phyloP scores from a whole-genome alignment of 257 asterid genomes.

The Mitragyna speciosa region DNA sequence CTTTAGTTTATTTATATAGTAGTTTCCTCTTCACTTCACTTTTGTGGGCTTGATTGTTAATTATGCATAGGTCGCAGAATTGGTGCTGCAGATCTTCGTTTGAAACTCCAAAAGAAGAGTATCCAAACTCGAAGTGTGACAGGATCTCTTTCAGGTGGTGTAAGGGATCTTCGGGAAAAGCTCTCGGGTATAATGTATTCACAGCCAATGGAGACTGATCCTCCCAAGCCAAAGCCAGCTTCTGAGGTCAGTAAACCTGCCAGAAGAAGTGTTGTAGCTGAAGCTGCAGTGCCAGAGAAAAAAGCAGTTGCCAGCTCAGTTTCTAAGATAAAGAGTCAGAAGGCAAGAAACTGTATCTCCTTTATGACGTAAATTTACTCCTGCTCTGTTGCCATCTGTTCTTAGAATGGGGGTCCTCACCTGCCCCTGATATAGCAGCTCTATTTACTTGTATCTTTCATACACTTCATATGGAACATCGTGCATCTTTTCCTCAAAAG shows the following conservation, averaged over 20 bases:
- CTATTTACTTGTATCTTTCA: not conserved
- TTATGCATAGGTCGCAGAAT: constrained; percentile 56
- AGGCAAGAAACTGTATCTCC: constrained; percentile 40
- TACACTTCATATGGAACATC: not conserved
- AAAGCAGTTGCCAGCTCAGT: constrained; percentile 39
- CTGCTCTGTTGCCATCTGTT: not conserved
- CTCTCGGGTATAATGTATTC: constrained; percentile 69
- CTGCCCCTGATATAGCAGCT: not conserved
- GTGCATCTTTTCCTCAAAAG: not conserved
- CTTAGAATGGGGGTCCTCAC: not conserved
- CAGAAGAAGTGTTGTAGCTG: constrained; percentile 62
- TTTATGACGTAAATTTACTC: constrained; percentile 3
- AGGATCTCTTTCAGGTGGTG: constrained; percentile 65
- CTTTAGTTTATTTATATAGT: constrained; percentile 11
- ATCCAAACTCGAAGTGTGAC: constrained; percentile 45
- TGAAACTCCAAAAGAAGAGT: constrained; percentile 86
- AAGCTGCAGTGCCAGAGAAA: constrained; percentile 49
- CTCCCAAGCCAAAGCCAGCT: constrained; percentile 47
- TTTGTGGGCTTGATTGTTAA: constrained; percentile 15
- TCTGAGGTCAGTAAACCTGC: constrained; percentile 59
- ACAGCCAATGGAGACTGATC: constrained; percentile 48
- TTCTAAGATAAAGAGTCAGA: constrained; percentile 60
- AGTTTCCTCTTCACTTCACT: not conserved
- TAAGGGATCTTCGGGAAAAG: constrained; percentile 90
- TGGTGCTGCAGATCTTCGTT: constrained; percentile 82